Base-by-base conservation (phyloP, 192 early-diverging fungal genomes). In the Podila epigama region DNA sequence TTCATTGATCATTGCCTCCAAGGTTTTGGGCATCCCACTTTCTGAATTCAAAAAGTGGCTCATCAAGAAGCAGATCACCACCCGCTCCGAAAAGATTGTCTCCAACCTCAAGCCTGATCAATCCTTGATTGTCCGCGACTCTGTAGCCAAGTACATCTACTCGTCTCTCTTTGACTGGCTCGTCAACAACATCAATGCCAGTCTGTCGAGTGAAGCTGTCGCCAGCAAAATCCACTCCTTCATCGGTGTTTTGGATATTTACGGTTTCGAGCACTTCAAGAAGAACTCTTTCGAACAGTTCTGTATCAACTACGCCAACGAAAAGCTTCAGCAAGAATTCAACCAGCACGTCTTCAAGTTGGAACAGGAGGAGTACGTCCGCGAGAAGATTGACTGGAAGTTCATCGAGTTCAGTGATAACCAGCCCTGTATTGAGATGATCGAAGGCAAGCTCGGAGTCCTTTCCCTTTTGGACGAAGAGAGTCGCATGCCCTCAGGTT, bases 251-350 rank as follows among this genome's bases (percentile, higher is more conserved):
- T 85, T 99, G 59, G 97, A 99, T 89, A 99, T 99, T 69, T 99
- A 98, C 72, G 97, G 95, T 48, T 99, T 99, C 79, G 97, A 99
- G 81, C 96, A 98, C 73, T 99, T 99, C 81, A 92, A 95, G 83
- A 97, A 96, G 85, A 99, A 99, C 85, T 98, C 96, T 25, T 99
- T 99, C 66, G 97, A 99, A 84, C 97, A 99, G 86, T 98, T 98
- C 81, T 99, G 97, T 87, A 97, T 99, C 68, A 93, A 95, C 73
- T 94, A 93, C 70, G 92, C 96, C 66, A 97, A 97, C 82, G 98
- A 99, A 81, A 99, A 99, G 82, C 84, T 99, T 59, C 98, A 99
- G 82, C 96, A 98, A 83, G 93, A 98, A 81, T 99, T 99, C 81
- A 99, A 97, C 83, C 91, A 92, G 58, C 98, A 98, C 79, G 96